Conservation (phyloP, 306 rosid species). For the Glycine tomentella region DNA sequence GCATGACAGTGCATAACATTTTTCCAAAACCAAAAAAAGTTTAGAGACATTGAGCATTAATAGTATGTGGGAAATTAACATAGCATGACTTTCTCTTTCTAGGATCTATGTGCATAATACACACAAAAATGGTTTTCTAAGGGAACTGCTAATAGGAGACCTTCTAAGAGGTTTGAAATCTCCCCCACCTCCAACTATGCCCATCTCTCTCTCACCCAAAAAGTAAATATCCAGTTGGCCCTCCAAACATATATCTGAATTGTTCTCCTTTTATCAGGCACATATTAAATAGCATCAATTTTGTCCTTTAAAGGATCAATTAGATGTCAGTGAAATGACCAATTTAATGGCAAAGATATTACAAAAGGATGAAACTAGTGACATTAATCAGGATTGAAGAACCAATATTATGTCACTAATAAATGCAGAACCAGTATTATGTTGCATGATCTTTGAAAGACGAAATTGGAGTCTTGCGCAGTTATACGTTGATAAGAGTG, state of each 20-base stretch:
- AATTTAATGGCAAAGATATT: slow-evolving; percentile 19
- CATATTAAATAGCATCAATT: background rate
- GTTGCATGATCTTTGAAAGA: background rate
- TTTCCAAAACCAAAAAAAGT: background rate
- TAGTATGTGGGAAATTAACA: slow-evolving; percentile 12
- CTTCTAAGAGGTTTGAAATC: background rate
- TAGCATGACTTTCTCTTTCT: background rate
- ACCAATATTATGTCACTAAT: background rate
- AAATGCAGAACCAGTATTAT: slow-evolving; percentile 9
- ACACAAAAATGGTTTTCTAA: background rate
- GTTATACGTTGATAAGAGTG: too few relatives aligned
- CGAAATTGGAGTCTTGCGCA: background rate
- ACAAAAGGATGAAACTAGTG: background rate
- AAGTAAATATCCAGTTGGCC: background rate
- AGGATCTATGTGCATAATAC: slow-evolving; percentile 9
- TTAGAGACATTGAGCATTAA: slow-evolving; percentile 22
- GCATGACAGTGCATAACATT: background rate
- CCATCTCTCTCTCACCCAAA: background rate
- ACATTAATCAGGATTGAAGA: background rate
- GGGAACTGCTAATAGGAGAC: background rate
- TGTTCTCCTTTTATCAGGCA: background rate
- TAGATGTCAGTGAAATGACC: background rate
- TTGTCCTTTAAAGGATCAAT: background rate
- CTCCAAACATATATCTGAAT: background rate
- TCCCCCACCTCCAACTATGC: background rate